Base-by-base conservation (phyloP, 345 rosid genomes). In the Aquilaria malaccensis region DNA sequence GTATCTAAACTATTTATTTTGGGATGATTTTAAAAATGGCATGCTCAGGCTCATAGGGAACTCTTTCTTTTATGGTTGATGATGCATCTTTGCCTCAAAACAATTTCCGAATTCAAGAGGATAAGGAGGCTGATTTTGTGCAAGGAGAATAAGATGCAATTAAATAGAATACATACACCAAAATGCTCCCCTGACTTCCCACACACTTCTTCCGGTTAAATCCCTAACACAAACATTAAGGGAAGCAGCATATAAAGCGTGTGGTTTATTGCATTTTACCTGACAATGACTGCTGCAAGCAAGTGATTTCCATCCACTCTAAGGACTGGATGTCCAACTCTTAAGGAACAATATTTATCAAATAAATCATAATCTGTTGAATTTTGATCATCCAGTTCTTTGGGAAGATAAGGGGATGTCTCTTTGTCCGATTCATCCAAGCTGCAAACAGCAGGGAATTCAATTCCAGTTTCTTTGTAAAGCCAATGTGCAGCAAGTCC, bases 401-500 rank as follows among this genome's bases (percentile, higher is more conserved):
- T 67, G 56, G 81, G 70, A 57, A 73, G 60, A 70, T 70, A 74
- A 29, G 79, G 60, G 7, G 80, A 69, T 62, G 68, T 70, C 61
- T 79, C 78, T 9, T 33, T 61, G 52, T 83, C 85, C 66, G 76
- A 67, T 56, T 79, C 80, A 72, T 79, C 81, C 72, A 71, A 33
- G 72, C 13, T 43, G 67, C 71, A 73, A 31, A 67, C 45, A 5
- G 76, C 66, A 48, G 78, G 74, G 61, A 81, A 65, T 53, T 64
- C 65, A 61, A 68, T 80, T 53, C 76, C 85, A 59, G 79, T 73
- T 81, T 86, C 93, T 72, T 86, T 86, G 62, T 86, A 86, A 58
- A 86, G 87, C 93, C 93, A 86, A 72, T 86, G 93, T n/a, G 93
- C 93, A 45, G 93, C 89, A 72, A 83, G 86, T 54, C 89, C 93